These are phyloP conservation scores for Eutrema salsugineum DNA, from an alignment of 441 rosid species.

Conservation along the genomic window DNA sequence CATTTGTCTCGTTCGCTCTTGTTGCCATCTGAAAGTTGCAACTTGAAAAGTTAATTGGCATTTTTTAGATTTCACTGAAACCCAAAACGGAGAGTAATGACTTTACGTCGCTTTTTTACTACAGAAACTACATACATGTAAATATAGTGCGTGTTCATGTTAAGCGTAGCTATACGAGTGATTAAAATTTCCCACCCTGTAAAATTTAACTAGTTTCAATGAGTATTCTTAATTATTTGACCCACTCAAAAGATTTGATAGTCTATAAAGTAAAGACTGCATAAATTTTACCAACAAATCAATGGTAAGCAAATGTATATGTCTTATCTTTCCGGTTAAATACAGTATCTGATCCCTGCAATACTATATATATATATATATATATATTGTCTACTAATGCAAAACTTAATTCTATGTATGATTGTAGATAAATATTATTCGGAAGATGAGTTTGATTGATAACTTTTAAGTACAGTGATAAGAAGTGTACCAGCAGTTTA, in stretches of 20 bases:
- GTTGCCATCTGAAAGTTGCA: conserved; percentile 22
- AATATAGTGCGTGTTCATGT: neutral
- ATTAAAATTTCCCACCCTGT: neutral
- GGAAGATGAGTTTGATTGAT: no score
- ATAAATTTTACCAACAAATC: neutral
- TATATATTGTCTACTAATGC: no score
- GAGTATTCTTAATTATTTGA: neutral
- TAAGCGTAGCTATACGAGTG: neutral
- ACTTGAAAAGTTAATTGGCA: conserved; percentile 8
- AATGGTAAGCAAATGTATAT: no score
- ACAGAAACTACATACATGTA: neutral
- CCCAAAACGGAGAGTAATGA: conserved; percentile 19
- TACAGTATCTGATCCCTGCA: neutral
- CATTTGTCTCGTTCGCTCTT: conserved; percentile 25
- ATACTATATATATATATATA: neutral
- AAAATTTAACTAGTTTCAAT: neutral
- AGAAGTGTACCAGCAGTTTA: no score
- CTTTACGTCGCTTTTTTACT: neutral
- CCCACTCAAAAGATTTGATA: neutral
- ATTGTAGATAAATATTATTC: no score
- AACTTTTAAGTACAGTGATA: no score
- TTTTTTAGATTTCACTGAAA: conserved; percentile 12
- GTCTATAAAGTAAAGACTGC: neutral
- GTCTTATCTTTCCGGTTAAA: no score
- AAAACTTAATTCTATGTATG: no score